These are phyloP conservation scores for Wickerhamomyces silvicola DNA, from an alignment of 805 yeast species.

Conservation along the genomic window DNA sequence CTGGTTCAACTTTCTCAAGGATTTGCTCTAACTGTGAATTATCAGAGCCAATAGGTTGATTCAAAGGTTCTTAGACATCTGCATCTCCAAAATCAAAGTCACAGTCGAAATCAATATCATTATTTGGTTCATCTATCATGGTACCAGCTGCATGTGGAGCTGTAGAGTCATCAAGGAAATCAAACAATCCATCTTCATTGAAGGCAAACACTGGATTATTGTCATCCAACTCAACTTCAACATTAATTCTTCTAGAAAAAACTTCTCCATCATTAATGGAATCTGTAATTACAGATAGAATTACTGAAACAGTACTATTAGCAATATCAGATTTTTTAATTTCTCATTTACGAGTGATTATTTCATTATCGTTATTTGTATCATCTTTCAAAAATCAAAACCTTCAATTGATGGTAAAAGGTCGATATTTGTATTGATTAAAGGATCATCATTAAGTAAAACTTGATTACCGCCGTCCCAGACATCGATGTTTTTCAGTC, in stretches of 20 bases:
- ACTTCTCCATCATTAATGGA: conserved; percentile 3
- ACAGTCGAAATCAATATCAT: conserved; percentile 8
- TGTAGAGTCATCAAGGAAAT: conserved; percentile 5
- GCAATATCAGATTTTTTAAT: conserved; percentile 15
- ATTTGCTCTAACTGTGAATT: conserved; percentile 8
- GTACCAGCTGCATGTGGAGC: not conserved
- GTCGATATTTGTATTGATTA: conserved; percentile 28
- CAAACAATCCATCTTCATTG: conserved; percentile 21
- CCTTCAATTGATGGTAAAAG: conserved; percentile 21
- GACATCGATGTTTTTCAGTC: no score
- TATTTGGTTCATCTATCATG: not conserved
- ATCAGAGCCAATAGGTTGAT: conserved; percentile 3
- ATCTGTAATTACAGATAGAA: conserved; percentile 3
- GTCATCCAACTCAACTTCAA: conserved; percentile 10
- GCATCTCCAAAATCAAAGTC: conserved; percentile 5
- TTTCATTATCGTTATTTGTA: conserved; percentile 1
- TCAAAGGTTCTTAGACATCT: not conserved
- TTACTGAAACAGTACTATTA: conserved; percentile 10
- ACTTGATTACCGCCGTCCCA: no score
- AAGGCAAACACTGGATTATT: conserved; percentile 20
- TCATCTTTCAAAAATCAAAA: conserved; percentile 11
- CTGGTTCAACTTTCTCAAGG: conserved; percentile 10
- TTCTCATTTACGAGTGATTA: conserved; percentile 3
- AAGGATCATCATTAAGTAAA: conserved; percentile 31
- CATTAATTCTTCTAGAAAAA: conserved; percentile 2